Base-by-base conservation (phyloP, 208 protist species). In the Trypanosoma rangeli region DNA sequence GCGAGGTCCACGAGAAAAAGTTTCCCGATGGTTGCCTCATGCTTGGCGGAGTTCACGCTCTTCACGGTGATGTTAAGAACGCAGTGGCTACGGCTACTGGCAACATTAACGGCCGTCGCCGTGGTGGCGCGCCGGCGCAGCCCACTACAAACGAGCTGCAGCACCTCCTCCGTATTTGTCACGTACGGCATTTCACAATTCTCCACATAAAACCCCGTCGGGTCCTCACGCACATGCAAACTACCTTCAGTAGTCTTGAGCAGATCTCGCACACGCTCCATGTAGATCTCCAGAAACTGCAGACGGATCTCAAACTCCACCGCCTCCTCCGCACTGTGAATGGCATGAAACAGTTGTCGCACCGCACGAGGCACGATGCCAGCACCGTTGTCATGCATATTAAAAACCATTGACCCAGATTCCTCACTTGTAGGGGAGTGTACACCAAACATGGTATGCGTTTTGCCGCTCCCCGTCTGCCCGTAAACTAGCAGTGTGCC, bases 281-380 rank as follows among this genome's bases (percentile, higher is more conserved):
- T 98, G 83, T 99, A 99, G 53, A 99, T 93, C 78, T 99, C 98
- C 24, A 99, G 83, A 83, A 98, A 98, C 26, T 90, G 94, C 42
- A 98, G 81, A 37, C 92, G 92, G 31, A 99, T 90, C 22, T 94
- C 93, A 76, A 98, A 99, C 64, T 98, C 96, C 15, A 87, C 88
- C 29, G 60, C 63, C 16, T 72, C 68, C 42, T 87, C 74, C 10
- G 87, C 82, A 12, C 73, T 68, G 8, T 65, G 68, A 60, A 99
- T 97, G 59, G 73, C 64, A 9, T 82, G 35, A 74, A 99, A 99
- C 24, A 99, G 67, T 20, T 91, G 82, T n/a, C 94, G 80, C 15
- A 97, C 85, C 15, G 97, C 90, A 29, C 98, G 86, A 8, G 97
- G 96, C 24, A 98, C 94, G 54, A 99, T 87, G 55, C 98, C 98